These are phyloP conservation scores for Metschnikowia bowlesiae DNA, from an alignment of 805 yeast species.

Conservation along the genomic window DNA sequence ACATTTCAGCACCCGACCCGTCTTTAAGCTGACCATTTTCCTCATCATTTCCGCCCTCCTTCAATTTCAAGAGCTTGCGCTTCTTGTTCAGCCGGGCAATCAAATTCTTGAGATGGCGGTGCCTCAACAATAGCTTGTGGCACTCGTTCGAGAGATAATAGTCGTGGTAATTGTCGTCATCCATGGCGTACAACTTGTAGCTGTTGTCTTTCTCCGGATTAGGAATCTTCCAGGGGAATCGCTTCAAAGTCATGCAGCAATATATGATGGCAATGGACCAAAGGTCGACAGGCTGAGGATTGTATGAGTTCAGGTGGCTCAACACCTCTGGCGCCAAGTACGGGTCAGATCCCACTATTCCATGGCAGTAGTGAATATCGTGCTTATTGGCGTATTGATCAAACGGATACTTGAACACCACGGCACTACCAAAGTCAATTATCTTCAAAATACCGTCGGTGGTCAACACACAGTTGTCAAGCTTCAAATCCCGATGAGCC, in stretches of 20 bases:
- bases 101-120: slow-evolving; percentile 51
- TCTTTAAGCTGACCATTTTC: slow-evolving; percentile 4
- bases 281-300: slow-evolving; percentile 74
- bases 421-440: slow-evolving; percentile 83
- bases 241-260: slow-evolving; percentile 80
- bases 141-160: slow-evolving; percentile 66
- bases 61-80: slow-evolving; percentile 24
- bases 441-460: slow-evolving; percentile 68
- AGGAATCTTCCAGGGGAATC: slow-evolving; percentile 88
- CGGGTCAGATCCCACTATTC: slow-evolving; percentile 83
- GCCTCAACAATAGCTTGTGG: slow-evolving; percentile 59
- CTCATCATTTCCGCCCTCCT: slow-evolving; percentile 10
- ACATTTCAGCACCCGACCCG: not conserved
- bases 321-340: slow-evolving; percentile 80
- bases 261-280: slow-evolving; percentile 84
- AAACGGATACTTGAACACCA: slow-evolving; percentile 71
- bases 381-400: slow-evolving; percentile 52
- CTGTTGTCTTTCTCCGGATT: slow-evolving; percentile 56
- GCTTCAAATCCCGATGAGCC: slow-evolving; percentile 77
- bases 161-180: slow-evolving; percentile 74
- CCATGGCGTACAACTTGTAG: slow-evolving; percentile 58
- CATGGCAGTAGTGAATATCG: slow-evolving; percentile 41
- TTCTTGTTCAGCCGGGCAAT: slow-evolving; percentile 40
- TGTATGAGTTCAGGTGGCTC: slow-evolving; percentile 51
- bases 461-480: slow-evolving; percentile 80